Base-by-base conservation (phyloP, 352 stramenopile genomes). In the Thalassiosira exigua region DNA sequence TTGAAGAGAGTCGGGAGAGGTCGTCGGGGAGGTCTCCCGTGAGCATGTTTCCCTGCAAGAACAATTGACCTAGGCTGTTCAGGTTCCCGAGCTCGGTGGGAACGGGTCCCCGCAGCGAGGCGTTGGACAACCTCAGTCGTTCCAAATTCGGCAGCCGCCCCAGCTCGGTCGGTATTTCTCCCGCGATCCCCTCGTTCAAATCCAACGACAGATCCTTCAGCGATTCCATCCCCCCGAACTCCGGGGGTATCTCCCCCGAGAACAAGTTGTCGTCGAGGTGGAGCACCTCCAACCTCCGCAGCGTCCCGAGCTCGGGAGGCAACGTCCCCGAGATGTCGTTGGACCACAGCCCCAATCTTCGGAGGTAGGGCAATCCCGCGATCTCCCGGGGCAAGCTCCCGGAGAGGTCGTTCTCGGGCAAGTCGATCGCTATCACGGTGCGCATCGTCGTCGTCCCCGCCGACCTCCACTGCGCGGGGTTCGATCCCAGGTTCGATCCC, bases 351-450 rank as follows among this genome's bases (percentile, higher is more conserved):
- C 72, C 72, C 44, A 86, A 66, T 2, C 46, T 4, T 44, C 44
- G 48, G 33, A 86, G 51, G 30, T 69, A 79, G 2, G 62, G 66
- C 44, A 79, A 70, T 12, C 42, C 67, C 42, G 58, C 30, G 26
- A 85, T 59, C 32, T 85, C 77, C 39, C 32, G n/a, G 0, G 77
- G 65, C 4, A 85, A 39, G 46, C 48, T 68, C 30, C 77, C 77
- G 11, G 29, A 27, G 3, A 85, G 36, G 67, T 68, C 75, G 66
- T 81, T 85, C 56, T 85, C 77, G 12, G 65, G 64, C 21, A 85
- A 44, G 51, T 85, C 69, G 32, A 85, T 81, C 21, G 72, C 77
- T 2, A 68, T 61, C 42, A 85, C 53, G 70, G 81, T 82, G 1
- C 51, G 19, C 51, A 81, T 71, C 30, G 30, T 67, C 0, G 44